These are phyloP conservation scores for Cochlearia excelsa DNA, from an alignment of 345 rosid species.

Conservation along the genomic window DNA sequence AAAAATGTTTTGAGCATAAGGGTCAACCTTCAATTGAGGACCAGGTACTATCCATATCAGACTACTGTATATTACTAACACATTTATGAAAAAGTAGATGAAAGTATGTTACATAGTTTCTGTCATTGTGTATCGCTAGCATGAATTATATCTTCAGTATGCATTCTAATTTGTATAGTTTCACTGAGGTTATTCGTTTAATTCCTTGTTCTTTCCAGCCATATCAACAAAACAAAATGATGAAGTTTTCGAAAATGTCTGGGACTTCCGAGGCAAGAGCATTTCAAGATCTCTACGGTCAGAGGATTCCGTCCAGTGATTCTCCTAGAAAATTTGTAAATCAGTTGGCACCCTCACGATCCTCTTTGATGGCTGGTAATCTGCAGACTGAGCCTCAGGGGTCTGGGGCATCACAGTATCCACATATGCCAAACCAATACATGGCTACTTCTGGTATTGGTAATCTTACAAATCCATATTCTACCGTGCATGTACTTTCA, in stretches of 20 bases:
- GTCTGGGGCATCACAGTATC: slow-evolving; percentile 49
- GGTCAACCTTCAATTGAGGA: slow-evolving; percentile 34
- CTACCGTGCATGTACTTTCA: slow-evolving; percentile 50
- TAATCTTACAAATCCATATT: slow-evolving; percentile 51
- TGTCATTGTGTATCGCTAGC: slow-evolving; percentile 15
- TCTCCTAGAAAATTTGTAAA: slow-evolving; percentile 36
- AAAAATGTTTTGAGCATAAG: slow-evolving; percentile 39
- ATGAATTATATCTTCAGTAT: slow-evolving; percentile 6
- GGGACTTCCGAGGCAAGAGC: slow-evolving; percentile 45
- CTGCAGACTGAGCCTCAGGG: slow-evolving; percentile 52
- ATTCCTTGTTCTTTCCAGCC: slow-evolving; percentile 36
- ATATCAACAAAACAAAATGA: slow-evolving; percentile 46
- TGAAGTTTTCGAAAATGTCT: slow-evolving; percentile 41
- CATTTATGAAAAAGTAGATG: slow-evolving; percentile 18
- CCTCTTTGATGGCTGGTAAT: slow-evolving; percentile 45
- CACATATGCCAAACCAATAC: slow-evolving; percentile 46
- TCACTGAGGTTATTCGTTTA: slow-evolving; percentile 11
- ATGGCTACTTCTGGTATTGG: slow-evolving; percentile 48
- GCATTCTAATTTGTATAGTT: slow-evolving; percentile 8
- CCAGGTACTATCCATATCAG: slow-evolving; percentile 53
- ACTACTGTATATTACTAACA: slow-evolving; percentile 12
- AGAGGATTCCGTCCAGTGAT: slow-evolving; percentile 45
- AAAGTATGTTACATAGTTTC: slow-evolving; percentile 16
- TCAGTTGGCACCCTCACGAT: slow-evolving; percentile 40
- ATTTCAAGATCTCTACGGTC: slow-evolving; percentile 41